These are phyloP conservation scores for Chalaropsis thielavioides DNA, from an alignment of 2,329 filamentous ascomycete species.

Conservation along the genomic window DNA sequence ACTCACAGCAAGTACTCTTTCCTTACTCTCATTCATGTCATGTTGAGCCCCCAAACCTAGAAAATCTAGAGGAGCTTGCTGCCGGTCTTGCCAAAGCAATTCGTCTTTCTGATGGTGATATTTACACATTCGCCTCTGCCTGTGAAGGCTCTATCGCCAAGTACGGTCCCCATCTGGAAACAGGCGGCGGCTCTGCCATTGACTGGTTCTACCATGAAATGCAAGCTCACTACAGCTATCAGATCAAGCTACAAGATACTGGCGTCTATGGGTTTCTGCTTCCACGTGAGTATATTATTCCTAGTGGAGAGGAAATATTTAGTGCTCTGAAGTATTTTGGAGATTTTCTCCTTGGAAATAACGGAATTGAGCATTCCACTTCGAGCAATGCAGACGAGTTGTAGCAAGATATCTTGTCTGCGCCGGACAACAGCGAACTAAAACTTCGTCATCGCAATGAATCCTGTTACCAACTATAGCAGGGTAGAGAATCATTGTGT, in stretches of 20 bases:
- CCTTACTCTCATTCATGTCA: slow-evolving; percentile 80
- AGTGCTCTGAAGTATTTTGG: slow-evolving; percentile 74
- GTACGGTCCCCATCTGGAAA: slow-evolving; percentile 42
- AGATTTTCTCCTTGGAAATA: slow-evolving; percentile 59
- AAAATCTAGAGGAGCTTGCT: slow-evolving; percentile 83
- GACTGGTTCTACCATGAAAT: slow-evolving; percentile 94
- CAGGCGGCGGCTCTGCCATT: slow-evolving; percentile 68
- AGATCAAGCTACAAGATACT: slow-evolving; percentile 85
- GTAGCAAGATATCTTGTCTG: slow-evolving; percentile 19
- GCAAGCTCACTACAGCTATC: slow-evolving; percentile 69
- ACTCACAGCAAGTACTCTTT: slow-evolving; percentile 87
- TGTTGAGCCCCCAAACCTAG: slow-evolving; percentile 64
- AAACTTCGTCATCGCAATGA: not conserved
- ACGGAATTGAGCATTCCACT: slow-evolving; percentile 41
- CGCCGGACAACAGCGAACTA: slow-evolving; percentile 4
- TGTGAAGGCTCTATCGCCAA: slow-evolving; percentile 48
- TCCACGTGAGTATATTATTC: slow-evolving; percentile 72
- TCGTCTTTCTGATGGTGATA: slow-evolving; percentile 59
- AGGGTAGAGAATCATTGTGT: not conserved
- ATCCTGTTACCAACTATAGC: not conserved
- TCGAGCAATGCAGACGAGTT: slow-evolving; percentile 17
- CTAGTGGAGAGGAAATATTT: slow-evolving; percentile 76
- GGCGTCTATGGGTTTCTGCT: slow-evolving; percentile 90
- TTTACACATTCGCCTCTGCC: slow-evolving; percentile 65
- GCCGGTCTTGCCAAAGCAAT: slow-evolving; percentile 82